Evolutionary conservation across 768 basidiomycete genomes (phyloP), one percentile per base, ranked within the genome.

Genomic region (Kwoniella sp.): DNA sequence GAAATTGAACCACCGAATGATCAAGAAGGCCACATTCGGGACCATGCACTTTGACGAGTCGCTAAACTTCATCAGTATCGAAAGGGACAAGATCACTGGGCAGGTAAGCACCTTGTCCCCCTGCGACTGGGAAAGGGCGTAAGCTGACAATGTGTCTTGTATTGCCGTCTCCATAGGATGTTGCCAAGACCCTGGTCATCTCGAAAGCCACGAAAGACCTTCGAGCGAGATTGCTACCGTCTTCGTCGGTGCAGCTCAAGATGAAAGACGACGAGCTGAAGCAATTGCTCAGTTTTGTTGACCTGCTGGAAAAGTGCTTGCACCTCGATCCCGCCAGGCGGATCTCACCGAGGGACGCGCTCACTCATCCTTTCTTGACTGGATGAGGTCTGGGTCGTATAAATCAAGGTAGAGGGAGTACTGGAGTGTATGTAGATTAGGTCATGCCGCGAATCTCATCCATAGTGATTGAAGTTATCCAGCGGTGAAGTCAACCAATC

Each of bases 21-120:
- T 98, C 81, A 96, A 95, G 83, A 92, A 90, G 77, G 91, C 91
- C 0, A 89, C 90, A 77, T 97, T 98, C 81, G 92, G 91, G 1
- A 89, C 92, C 55, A 82, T 90, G 72, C 95, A 93, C 75, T 99
- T 98, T 70, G 94, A 98, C 74, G 93, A 96, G 55, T 88, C 90
- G 84, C 88, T 90, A 55, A 90, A 86, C 29, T 97, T 97, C 64
- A 69, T 82, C 53, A 90, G 87, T 68, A 84, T 92, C 4, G 93
- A 94, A 80, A 87, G 84, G 72, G 91, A 94, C 75, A 87, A 88
- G 67, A 87, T 91, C 31, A 91, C 91, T 3, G 90, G 92, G 20
- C 85, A 85, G 63, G 94, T 94, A 73, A 79, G 91, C 87, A 15
- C 9, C 51, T 38, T 34, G n/a, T 31, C 20, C 13, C 1, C 0